These are phyloP conservation scores for Tetrapisispora phaffii DNA, from an alignment of 805 yeast species.

Conservation along the genomic window DNA sequence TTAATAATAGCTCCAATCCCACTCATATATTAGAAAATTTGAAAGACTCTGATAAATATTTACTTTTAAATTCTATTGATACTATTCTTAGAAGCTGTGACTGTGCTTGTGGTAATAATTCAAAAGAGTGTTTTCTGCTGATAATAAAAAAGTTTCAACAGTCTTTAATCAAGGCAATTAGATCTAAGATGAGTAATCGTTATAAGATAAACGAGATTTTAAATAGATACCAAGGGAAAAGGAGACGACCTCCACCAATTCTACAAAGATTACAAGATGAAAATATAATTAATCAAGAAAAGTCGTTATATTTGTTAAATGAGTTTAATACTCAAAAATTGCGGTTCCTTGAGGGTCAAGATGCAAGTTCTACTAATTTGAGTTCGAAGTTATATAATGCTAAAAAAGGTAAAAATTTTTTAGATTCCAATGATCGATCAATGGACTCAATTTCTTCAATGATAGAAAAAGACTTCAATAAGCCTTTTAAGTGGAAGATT, in stretches of 20 bases:
- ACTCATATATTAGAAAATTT: slow-evolving; percentile 46
- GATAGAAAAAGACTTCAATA: background rate
- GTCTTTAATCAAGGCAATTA: slow-evolving; percentile 47
- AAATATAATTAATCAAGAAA: slow-evolving; percentile 3
- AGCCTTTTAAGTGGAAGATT: background rate
- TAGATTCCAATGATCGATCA: no score
- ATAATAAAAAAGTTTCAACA: slow-evolving; percentile 56
- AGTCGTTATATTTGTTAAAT: slow-evolving; percentile 6
- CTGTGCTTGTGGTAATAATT: slow-evolving; percentile 42
- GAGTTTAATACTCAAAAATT: slow-evolving; percentile 6
- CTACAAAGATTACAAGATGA: slow-evolving; percentile 10
- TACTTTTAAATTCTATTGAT: slow-evolving; percentile 51
- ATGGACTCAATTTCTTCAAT: no score
- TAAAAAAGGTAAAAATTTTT: background rate
- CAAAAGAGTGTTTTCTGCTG: slow-evolving; percentile 44
- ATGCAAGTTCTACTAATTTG: background rate
- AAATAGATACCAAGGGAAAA: slow-evolving; percentile 19
- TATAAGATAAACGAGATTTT: slow-evolving; percentile 33
- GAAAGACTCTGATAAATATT: slow-evolving; percentile 41
- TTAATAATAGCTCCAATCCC: slow-evolving; percentile 28
- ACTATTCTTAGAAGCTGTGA: slow-evolving; percentile 53
- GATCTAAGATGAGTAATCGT: slow-evolving; percentile 30
- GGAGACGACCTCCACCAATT: slow-evolving; percentile 25
- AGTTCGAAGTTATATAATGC: background rate
- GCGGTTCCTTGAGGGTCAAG: background rate